Conservation (phyloP, 148 eudicot genomes). For the Salicornia ramosissima region DNA sequence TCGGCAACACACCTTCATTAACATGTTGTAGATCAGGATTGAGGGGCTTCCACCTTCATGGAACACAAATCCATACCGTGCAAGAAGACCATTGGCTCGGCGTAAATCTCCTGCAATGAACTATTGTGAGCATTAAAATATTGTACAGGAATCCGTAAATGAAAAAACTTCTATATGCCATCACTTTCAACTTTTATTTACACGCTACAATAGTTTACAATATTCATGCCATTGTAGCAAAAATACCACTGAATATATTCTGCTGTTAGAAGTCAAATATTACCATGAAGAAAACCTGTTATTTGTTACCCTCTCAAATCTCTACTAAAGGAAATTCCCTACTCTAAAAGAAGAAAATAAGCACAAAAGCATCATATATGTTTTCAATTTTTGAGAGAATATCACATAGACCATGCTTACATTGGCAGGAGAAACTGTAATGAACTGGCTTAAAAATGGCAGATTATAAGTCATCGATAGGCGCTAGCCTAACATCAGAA, state of each 20-base stretch:
- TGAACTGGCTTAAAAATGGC: too few relatives aligned
- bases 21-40: constrained; percentile 47
- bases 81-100: constrained; percentile 78
- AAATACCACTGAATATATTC: not conserved
- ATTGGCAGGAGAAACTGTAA: too few relatives aligned
- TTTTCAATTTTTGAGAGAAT: too few relatives aligned
- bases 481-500: too few relatives aligned
- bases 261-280: too few relatives aligned
- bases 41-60: constrained; percentile 49
- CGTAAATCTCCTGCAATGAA: constrained; percentile 73
- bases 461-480: too few relatives aligned
- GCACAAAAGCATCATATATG: too few relatives aligned
- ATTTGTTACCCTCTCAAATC: too few relatives aligned
- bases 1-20: constrained; percentile 54
- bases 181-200: not conserved
- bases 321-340: too few relatives aligned
- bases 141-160: not conserved
- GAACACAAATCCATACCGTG: constrained; percentile 52
- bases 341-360: too few relatives aligned
- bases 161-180: not conserved
- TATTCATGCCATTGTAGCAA: not conserved
- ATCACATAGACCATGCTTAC: too few relatives aligned
- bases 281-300: too few relatives aligned
- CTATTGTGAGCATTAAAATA: constrained; percentile 18
- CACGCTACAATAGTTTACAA: not conserved